phyloP scores from a whole-genome alignment of 2,329 filamentous ascomycete genomes.

The Fonsecaea nubica region DNA sequence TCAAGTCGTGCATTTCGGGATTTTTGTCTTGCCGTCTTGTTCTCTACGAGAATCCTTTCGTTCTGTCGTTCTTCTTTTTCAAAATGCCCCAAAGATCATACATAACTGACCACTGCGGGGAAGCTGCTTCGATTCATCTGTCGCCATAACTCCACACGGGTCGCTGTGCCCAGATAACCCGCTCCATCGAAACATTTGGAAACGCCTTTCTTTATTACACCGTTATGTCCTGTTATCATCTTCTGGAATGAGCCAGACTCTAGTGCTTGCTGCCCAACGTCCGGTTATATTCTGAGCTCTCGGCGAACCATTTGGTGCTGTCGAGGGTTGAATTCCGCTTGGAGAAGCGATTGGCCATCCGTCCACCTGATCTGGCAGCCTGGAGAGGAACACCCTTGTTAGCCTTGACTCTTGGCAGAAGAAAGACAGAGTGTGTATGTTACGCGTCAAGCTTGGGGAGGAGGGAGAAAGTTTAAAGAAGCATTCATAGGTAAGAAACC shows the following conservation, averaged over 20 bases:
- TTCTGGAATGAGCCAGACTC: background rate
- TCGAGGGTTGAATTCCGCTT: conserved; percentile 31
- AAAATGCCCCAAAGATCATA: background rate
- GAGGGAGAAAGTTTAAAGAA: background rate
- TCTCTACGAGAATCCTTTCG: background rate
- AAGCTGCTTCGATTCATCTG: background rate
- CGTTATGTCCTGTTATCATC: background rate
- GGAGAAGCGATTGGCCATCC: conserved; percentile 30
- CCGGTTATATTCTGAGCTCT: conserved; percentile 28
- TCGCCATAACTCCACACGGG: background rate
- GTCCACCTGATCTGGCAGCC: conserved; percentile 32
- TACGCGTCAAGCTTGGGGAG: background rate
- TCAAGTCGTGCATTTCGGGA: background rate
- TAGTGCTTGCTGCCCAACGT: conserved; percentile 18
- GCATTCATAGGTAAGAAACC: background rate
- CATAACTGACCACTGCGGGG: background rate
- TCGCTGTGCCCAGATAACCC: background rate
- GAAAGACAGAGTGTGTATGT: too few relatives aligned
- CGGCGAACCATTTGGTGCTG: conserved; percentile 35
- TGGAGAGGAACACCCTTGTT: conserved; percentile 15
- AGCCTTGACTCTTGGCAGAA: conserved; percentile 8
- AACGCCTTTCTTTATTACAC: background rate
- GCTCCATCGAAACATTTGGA: background rate
- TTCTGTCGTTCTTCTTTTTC: background rate
- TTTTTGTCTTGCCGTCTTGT: background rate